These are phyloP conservation scores for Tylopilus sp. DNA, from an alignment of 768 basidiomycete genomes.

Conservation along the genomic window DNA sequence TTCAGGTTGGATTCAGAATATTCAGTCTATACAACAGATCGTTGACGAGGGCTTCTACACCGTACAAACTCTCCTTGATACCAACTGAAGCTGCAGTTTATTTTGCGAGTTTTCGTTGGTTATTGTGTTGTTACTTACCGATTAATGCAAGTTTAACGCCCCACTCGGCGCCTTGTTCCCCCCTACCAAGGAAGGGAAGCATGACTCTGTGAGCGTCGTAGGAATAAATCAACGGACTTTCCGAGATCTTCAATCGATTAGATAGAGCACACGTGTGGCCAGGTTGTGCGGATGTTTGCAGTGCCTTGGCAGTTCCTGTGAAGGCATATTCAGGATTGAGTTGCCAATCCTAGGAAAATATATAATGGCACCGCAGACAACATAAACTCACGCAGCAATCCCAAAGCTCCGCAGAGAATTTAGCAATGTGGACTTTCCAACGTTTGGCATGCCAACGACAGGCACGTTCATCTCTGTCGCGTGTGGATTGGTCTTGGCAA, in stretches of 20 bases:
- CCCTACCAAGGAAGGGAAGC: constrained; percentile 90
- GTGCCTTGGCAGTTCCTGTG: constrained; percentile 79
- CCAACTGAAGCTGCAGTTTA: constrained; percentile 54
- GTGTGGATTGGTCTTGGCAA: constrained; percentile 66
- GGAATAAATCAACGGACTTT: constrained; percentile 84
- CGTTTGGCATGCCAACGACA: constrained; percentile 98
- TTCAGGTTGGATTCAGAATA: constrained; percentile 67
- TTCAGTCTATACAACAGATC: constrained; percentile 88
- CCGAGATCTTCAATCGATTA: constrained; percentile 79
- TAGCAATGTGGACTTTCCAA: constrained; percentile 92
- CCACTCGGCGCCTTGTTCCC: constrained; percentile 81
- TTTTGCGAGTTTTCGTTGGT: background rate
- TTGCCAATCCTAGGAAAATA: background rate
- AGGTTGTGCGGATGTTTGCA: constrained; percentile 84
- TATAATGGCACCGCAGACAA: constrained; percentile 4
- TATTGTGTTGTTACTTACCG: constrained; percentile 50
- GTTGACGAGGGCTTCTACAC: constrained; percentile 76
- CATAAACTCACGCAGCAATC: constrained; percentile 68
- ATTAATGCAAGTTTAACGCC: constrained; percentile 93
- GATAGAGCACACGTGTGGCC: constrained; percentile 91
- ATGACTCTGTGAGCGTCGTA: constrained; percentile 97
- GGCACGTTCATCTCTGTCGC: constrained; percentile 81
- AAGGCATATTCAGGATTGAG: background rate
- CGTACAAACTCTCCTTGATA: constrained; percentile 91
- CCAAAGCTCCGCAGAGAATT: constrained; percentile 88